Evolutionary conservation across 805 yeast genomes (phyloP).

Genomic region (Saccharomyces kudriavzevii): DNA sequence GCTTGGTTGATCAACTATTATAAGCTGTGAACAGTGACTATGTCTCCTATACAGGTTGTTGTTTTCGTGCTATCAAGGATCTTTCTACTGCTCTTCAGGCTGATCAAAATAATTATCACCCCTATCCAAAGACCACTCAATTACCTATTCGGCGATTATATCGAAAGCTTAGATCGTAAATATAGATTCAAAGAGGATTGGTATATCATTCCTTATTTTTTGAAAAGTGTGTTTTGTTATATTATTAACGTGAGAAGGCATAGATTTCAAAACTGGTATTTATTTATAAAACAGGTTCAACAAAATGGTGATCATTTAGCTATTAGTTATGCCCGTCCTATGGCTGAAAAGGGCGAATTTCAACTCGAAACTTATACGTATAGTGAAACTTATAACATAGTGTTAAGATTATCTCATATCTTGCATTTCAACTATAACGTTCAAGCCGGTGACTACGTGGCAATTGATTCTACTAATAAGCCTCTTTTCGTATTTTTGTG

Average conservation of each 20-base stretch:
- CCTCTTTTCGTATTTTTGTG: constrained; percentile 74
- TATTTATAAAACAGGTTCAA: constrained; percentile 49
- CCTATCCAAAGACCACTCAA: constrained; percentile 8
- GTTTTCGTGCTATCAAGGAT: constrained; percentile 11
- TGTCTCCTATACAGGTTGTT: constrained; percentile 1
- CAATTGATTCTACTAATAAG: constrained; percentile 70
- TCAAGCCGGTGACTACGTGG: constrained; percentile 58
- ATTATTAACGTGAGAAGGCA: constrained; percentile 20
- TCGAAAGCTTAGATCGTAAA: constrained; percentile 20
- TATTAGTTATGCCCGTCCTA: constrained; percentile 44
- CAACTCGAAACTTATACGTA: constrained; percentile 59
- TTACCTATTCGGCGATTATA: constrained; percentile 9
- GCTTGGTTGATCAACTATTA: not conserved
- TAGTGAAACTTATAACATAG: constrained; percentile 55
- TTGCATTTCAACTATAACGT: constrained; percentile 58
- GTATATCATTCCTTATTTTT: constrained; percentile 38
- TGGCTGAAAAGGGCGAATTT: constrained; percentile 48
- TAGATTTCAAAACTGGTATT: constrained; percentile 57
- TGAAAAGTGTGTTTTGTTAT: constrained; percentile 37
- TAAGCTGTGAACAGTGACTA: not conserved
- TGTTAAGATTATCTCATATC: constrained; percentile 58
- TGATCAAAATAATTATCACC: constrained; percentile 12
- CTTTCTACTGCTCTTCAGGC: constrained; percentile 8
- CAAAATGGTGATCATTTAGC: constrained; percentile 47
- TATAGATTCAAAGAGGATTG: constrained; percentile 45